Evolutionary conservation across 2,329 filamentous ascomycete species (phyloP).

Genomic region (Beauveria varroae): DNA sequence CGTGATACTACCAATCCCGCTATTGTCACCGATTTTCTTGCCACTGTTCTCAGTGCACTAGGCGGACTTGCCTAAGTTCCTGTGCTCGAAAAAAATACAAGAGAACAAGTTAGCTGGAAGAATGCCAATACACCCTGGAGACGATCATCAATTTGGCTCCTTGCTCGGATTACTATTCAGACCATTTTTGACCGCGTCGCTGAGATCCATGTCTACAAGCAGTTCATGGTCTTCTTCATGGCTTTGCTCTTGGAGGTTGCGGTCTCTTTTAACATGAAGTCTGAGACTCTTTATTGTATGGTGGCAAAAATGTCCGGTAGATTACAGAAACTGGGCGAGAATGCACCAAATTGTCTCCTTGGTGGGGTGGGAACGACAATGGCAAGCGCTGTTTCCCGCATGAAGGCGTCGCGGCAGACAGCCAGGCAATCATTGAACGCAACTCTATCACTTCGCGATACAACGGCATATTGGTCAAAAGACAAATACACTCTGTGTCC

Average conservation of each 20-base stretch:
- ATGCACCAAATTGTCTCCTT: constrained; percentile 12
- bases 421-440: background rate
- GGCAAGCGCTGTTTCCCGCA: background rate
- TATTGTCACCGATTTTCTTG: constrained; percentile 1
- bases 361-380: background rate
- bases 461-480: background rate
- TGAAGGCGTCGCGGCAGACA: background rate
- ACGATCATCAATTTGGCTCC: constrained; percentile 43
- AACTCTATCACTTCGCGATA: background rate
- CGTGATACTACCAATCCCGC: background rate
- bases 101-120: constrained; percentile 1
- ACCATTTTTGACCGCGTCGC: constrained; percentile 12
- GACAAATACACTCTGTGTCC: background rate
- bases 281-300: constrained; percentile 33
- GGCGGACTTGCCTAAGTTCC: background rate
- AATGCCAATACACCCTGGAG: constrained; percentile 14
- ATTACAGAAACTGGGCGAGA: constrained; percentile 29
- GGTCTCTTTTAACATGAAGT: constrained; percentile 2
- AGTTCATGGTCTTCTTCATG: constrained; percentile 42
- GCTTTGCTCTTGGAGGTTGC: constrained; percentile 24
- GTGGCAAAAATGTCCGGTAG: constrained; percentile 36
- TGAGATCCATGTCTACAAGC: constrained; percentile 35
- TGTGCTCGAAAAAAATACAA: background rate
- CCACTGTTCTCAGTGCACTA: background rate
- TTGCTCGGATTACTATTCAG: constrained; percentile 43